A percentile compares a stretch with the other conserved stretches of the same genome.
Evolutionary conservation across 805 yeast genomes (phyloP).

Genomic region (Allodekkera sacchari): DNA sequence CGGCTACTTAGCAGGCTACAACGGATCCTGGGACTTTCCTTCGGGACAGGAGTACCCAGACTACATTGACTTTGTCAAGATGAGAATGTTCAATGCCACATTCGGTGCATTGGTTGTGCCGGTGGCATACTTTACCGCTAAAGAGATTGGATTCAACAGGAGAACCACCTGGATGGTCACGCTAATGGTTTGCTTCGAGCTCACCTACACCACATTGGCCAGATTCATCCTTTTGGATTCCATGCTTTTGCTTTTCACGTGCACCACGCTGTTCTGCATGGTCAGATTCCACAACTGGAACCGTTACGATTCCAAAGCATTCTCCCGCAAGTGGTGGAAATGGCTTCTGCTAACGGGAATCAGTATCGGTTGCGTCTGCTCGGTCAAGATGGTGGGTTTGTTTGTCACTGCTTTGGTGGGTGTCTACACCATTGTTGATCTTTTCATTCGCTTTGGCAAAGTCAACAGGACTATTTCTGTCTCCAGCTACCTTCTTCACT

Average conservation of each 20-base stretch:
- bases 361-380: conserved; percentile 80
- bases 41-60: conserved; percentile 75
- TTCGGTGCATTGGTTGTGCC: conserved; percentile 85
- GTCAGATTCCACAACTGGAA: conserved; percentile 61
- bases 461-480: conserved; percentile 25
- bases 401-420: conserved; percentile 87
- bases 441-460: conserved; percentile 87
- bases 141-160: conserved; percentile 63
- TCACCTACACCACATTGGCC: conserved; percentile 75
- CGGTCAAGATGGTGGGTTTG: conserved; percentile 95
- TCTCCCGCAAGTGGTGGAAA: conserved; percentile 83
- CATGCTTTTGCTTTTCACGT: conserved; percentile 82
- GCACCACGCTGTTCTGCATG: conserved; percentile 68
- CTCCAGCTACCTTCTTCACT: conserved; percentile 43
- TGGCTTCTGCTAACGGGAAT: conserved; percentile 85
- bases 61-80: conserved; percentile 66
- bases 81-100: conserved; percentile 82
- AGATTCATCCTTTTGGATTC: conserved; percentile 89
- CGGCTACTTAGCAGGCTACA: conserved; percentile 76
- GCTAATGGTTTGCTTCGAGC: conserved; percentile 73
- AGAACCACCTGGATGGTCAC: conserved; percentile 72
- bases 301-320: conserved; percentile 35
- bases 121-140: conserved; percentile 73
- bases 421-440: conserved; percentile 77
- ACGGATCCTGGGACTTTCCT: conserved; percentile 84